phyloP scores from a whole-genome alignment of 371 early-diverging fungal genomes.

The Synchytrium microbalum region DNA sequence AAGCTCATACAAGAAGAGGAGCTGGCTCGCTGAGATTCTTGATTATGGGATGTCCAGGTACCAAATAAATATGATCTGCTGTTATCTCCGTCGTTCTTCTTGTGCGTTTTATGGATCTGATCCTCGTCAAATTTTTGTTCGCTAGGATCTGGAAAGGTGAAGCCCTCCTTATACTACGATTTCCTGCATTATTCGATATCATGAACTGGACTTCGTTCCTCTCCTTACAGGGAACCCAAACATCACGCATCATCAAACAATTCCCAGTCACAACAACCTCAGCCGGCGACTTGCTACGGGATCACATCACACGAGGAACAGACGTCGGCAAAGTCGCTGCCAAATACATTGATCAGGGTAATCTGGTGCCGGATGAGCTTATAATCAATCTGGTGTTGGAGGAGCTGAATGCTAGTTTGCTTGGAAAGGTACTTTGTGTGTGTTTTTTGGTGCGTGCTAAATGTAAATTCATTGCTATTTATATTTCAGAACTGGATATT shows the following conservation, averaged over 20 bases:
- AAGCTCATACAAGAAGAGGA: too few relatives aligned
- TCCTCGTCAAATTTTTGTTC: too few relatives aligned
- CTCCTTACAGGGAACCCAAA: slow-evolving; percentile 68
- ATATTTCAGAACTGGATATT: slow-evolving; percentile 52
- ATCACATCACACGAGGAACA: slow-evolving; percentile 63
- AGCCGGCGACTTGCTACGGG: slow-evolving; percentile 76
- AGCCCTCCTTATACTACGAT: neutral
- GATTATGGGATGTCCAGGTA: too few relatives aligned
- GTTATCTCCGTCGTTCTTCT: too few relatives aligned
- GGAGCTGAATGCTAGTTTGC: neutral
- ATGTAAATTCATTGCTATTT: neutral
- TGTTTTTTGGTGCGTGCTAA: neutral
- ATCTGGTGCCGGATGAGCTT: slow-evolving; percentile 62
- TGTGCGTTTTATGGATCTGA: too few relatives aligned
- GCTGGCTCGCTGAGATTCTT: too few relatives aligned
- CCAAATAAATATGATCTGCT: too few relatives aligned
- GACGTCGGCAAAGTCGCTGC: slow-evolving; percentile 42
- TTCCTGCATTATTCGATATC: neutral
- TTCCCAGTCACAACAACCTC: slow-evolving; percentile 61
- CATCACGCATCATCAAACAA: slow-evolving; percentile 57
- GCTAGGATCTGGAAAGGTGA: neutral
- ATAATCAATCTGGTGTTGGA: slow-evolving; percentile 64
- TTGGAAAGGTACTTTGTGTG: neutral
- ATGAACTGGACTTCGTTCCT: too few relatives aligned
- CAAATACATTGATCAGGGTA: neutral